phyloP scores from a whole-genome alignment of 176 grass and related monocot species.

The Areca catechu region DNA sequence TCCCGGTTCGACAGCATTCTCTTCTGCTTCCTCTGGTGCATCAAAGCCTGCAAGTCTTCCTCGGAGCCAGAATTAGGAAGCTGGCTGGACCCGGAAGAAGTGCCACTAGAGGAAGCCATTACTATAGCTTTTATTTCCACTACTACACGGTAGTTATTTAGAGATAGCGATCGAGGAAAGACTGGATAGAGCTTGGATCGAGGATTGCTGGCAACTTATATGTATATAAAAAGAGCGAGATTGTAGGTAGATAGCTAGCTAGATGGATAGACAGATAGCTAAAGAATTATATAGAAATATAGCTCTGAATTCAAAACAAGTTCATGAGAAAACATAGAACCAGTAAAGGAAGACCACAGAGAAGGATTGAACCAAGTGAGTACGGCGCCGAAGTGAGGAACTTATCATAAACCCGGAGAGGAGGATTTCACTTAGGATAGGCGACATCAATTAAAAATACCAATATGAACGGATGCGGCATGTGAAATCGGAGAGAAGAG shows the following conservation, averaged over 20 bases:
- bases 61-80: slow-evolving; percentile 28
- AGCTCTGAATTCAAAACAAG: slow-evolving; percentile 8
- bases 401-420: slow-evolving; percentile 99
- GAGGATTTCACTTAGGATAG: slow-evolving; percentile 97
- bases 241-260: too few species aligned
- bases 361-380: slow-evolving; percentile 96
- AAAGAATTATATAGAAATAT: too few species aligned
- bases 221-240: too few species aligned
- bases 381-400: slow-evolving; percentile 81
- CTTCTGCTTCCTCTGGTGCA: slow-evolving; percentile 64
- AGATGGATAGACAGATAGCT: too few species aligned
- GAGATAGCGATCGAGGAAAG: too few species aligned
- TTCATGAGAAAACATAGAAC: slow-evolving; percentile 99
- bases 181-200: too few species aligned
- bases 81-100: slow-evolving; percentile 24
- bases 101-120: slow-evolving; percentile 83
- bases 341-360: slow-evolving; percentile 99
- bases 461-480: slow-evolving; percentile 50
- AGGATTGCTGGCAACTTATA: too few species aligned
- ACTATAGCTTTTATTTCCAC: background rate
- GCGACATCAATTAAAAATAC: slow-evolving; percentile 79
- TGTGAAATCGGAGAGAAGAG: slow-evolving; percentile 27
- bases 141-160: too few species aligned
- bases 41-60: slow-evolving; percentile 49
- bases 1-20: slow-evolving; percentile 90